phyloP scores from a whole-genome alignment of 2,329 filamentous ascomycete genomes.

The Chaetomiaceae sp. region DNA sequence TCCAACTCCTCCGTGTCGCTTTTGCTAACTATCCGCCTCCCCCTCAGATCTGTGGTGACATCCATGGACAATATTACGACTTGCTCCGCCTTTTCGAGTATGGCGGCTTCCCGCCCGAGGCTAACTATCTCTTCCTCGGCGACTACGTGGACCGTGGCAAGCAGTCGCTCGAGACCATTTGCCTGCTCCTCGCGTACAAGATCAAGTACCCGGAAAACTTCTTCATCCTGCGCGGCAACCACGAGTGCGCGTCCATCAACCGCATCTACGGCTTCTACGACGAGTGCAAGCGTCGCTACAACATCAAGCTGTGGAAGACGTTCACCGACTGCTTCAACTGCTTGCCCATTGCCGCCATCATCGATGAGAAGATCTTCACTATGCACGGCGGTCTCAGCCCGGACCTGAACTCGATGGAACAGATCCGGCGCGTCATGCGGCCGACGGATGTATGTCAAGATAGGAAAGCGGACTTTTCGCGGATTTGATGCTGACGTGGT shows the following conservation, averaged over 20 bases:
- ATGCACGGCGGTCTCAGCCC: constrained; percentile 98
- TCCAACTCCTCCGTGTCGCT: constrained; percentile 2
- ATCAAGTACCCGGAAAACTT: constrained; percentile 99
- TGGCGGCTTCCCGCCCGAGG: constrained; percentile 94
- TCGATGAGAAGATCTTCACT: constrained; percentile 99
- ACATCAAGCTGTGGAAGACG: constrained; percentile 99
- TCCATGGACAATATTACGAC: constrained; percentile 99
- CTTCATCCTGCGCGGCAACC: constrained; percentile 96
- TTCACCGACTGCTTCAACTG: constrained; percentile 99
- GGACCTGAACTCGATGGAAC: constrained; percentile 98
- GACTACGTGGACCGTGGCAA: constrained; percentile 99
- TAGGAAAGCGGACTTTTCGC: constrained; percentile 5
- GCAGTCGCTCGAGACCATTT: constrained; percentile 98
- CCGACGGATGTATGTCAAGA: constrained; percentile 80
- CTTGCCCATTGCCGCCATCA: constrained; percentile 94
- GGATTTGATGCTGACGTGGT: neutral
- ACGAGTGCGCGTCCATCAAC: constrained; percentile 98
- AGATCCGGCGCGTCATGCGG: constrained; percentile 97
- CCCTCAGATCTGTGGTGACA: constrained; percentile 90
- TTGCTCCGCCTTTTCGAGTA: constrained; percentile 96
- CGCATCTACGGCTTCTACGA: constrained; percentile 99
- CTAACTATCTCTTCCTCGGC: constrained; percentile 98
- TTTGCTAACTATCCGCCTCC: constrained; percentile 18
- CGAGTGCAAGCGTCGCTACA: constrained; percentile 98
- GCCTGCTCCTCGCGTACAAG: constrained; percentile 94